Conservation (phyloP, 129 eudicot species). For the Chrysanthemum makinoi region DNA sequence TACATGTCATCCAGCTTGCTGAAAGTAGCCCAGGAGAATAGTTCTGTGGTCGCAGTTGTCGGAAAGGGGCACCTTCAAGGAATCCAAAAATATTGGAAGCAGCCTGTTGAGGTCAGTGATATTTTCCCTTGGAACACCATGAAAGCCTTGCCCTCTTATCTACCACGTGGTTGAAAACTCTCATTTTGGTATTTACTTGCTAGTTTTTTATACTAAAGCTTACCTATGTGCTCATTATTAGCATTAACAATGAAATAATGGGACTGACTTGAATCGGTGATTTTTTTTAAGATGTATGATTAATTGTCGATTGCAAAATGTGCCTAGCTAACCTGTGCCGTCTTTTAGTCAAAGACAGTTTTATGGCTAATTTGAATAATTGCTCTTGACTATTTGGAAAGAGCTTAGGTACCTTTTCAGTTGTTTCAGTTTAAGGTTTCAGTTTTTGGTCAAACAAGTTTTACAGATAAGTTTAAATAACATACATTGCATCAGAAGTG, state of each 20-base stretch:
- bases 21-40: slow-evolving; percentile 73
- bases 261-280: neutral
- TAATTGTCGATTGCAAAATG: neutral
- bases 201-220: neutral
- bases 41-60: slow-evolving; percentile 96
- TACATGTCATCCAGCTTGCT: slow-evolving; percentile 82
- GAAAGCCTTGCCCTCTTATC: neutral
- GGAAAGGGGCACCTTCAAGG: slow-evolving; percentile 98
- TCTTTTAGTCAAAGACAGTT: neutral
- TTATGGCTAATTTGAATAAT: neutral
- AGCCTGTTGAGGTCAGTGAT: slow-evolving; percentile 76
- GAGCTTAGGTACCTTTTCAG: neutral
- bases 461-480: neutral
- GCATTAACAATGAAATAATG: neutral
- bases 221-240: neutral
- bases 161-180: no score
- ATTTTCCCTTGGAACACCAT: neutral
- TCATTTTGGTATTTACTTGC: neutral
- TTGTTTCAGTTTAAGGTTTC: neutral
- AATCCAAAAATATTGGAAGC: slow-evolving; percentile 73
- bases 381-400: neutral
- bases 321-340: neutral
- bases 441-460: neutral
- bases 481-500: neutral
- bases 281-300: neutral